Evolutionary conservation across 2,329 filamentous ascomycete genomes (phyloP), one percentile per base, ranked within the genome.

Genomic region (Cordyceps pruinosa): DNA sequence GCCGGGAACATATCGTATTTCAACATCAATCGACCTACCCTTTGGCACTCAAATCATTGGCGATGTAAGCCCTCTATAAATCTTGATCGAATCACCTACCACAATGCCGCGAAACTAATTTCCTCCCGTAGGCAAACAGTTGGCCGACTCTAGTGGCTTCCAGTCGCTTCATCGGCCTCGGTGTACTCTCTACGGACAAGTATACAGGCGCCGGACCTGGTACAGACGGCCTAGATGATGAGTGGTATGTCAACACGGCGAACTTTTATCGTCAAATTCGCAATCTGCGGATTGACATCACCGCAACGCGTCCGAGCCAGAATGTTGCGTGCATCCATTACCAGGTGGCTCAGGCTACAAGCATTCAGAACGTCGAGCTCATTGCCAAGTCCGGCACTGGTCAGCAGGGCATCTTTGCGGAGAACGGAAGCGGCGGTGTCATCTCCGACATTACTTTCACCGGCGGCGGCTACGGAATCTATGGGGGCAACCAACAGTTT

Each of bases 401-500:
- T 1, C 51, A 61, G 39, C 42, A n/a, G 15, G 58, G 58, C 17
- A 56, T 60, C 3, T 61, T 47, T 35, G 59, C 58, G 9, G 62
- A 65, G 35, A 65, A 64, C 28, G 70, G 71, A 26, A 68, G 66
- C 37, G 71, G 71, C 32, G 69, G 70, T 10, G 70, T 69, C 57
- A 68, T 72, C 61, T 70, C 84, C 48, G 84, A 88, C 65, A 78
- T 89, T 69, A 81, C 81, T 5, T 83, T 83, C 69, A 77, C 77
- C 62, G 80, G 81, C 57, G 81, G 82, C 61, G 76, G 75, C 8
- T 72, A 74, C 15, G 84, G 84, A 3, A 10, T 48, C 23, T 35
- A 60, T 13, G 56, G 28, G 32, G 83, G 82, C 25, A 84, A 80
- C 66, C 82, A 85, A 66, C 86, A 89, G 67, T 89, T 87, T 65